Percentiles rank a stretch among this genome's conserved stretches.
Conservation (phyloP, 177 flowering plant species). For the Tripterygium wilfordii region DNA sequence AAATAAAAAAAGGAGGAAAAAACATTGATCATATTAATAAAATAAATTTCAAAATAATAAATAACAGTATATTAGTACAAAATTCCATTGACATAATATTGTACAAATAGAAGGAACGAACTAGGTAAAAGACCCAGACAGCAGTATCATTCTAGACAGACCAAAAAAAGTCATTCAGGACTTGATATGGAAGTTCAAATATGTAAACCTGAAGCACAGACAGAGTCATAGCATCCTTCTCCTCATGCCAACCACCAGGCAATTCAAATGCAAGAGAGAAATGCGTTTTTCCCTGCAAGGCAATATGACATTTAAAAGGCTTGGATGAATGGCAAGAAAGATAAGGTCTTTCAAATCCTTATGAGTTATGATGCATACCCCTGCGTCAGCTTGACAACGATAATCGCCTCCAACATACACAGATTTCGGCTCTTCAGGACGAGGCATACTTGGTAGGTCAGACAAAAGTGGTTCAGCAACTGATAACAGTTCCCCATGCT, state of each 20-base stretch:
- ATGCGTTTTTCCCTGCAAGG: conserved; percentile 53
- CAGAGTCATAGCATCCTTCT: conserved; percentile 66
- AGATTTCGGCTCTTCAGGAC: conserved; percentile 56
- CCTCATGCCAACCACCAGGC: conserved; percentile 90
- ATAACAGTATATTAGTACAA: too few relatives aligned
- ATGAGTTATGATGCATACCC: conserved; percentile 38
- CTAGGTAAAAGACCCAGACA: neutral
- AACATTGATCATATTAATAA: too few relatives aligned
- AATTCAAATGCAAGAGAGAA: conserved; percentile 91
- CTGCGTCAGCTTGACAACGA: conserved; percentile 67
- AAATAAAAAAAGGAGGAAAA: too few relatives aligned
- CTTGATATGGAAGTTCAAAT: too few relatives aligned
- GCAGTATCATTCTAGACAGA: too few relatives aligned
- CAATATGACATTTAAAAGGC: neutral
- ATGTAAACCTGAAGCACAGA: conserved; percentile 82
- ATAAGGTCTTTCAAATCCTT: too few relatives aligned
- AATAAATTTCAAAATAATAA: too few relatives aligned
- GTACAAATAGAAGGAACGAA: too few relatives aligned
- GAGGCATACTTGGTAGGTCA: conserved; percentile 61
- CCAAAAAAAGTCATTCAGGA: neutral
- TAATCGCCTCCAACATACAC: conserved; percentile 83
- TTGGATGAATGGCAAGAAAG: too few relatives aligned
- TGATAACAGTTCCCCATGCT: conserved; percentile 72
- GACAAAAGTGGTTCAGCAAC: conserved; percentile 85
- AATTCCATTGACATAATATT: too few relatives aligned